A percentile compares a stretch with the other conserved stretches of the same genome.
phyloP scores from a whole-genome alignment of 1,284 basidiomycete species.

The Grifola frondosa region DNA sequence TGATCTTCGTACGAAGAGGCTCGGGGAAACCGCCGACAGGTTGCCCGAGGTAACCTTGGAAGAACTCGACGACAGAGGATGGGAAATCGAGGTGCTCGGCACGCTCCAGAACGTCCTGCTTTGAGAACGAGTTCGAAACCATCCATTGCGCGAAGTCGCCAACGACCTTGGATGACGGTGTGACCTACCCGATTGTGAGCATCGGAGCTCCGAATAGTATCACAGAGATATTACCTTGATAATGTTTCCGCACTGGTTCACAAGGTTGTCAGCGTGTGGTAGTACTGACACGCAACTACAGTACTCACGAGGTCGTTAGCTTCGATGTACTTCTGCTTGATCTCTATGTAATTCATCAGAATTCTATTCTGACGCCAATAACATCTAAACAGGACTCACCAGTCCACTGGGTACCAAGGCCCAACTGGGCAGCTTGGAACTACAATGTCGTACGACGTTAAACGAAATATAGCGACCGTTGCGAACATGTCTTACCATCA shows the following conservation, averaged over 20 bases:
- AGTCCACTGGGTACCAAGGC: constrained; percentile 96
- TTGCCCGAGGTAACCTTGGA: constrained; percentile 97
- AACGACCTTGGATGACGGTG: constrained; percentile 98
- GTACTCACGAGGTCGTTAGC: constrained; percentile 83
- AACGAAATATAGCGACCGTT: constrained; percentile 2
- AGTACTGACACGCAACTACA: constrained; percentile 6
- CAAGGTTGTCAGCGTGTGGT: constrained; percentile 10
- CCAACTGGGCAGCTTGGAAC: constrained; percentile 99
- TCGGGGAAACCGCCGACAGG: constrained; percentile 99
- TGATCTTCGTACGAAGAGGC: constrained; percentile 87
- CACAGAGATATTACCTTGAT: constrained; percentile 64
- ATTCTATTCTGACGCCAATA: constrained; percentile 6
- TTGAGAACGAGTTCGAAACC: constrained; percentile 91
- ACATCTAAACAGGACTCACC: constrained; percentile 40
- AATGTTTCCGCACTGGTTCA: constrained; percentile 86
- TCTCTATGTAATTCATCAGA: constrained; percentile 53
- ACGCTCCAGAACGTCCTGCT: constrained; percentile 83
- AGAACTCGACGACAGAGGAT: constrained; percentile 93
- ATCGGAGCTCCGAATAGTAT: neutral
- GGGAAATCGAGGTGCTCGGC: constrained; percentile 97
- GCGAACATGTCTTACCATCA: constrained; percentile 63
- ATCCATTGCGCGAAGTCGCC: constrained; percentile 99
- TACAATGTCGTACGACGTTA: constrained; percentile 32
- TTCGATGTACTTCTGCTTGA: constrained; percentile 99
- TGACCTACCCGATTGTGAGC: constrained; percentile 58